Percentiles rank a stretch among this genome's conserved stretches.
phyloP scores from a whole-genome alignment of 192 early-diverging fungal genomes.

The Podila minutissima region DNA sequence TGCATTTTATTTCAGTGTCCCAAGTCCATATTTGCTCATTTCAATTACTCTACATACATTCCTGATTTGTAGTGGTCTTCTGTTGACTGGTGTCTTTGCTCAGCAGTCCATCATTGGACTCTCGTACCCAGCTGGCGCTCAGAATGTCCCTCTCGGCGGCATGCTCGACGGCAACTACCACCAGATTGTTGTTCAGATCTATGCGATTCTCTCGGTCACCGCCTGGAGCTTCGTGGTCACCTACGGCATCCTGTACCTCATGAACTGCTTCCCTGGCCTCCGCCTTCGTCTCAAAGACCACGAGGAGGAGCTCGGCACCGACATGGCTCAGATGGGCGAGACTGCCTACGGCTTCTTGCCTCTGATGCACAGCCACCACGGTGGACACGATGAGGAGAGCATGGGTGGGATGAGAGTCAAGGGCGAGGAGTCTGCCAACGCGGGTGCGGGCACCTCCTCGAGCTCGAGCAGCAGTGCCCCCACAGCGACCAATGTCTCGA shows the following conservation, averaged over 20 bases:
- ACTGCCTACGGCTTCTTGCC: slow-evolving; percentile 63
- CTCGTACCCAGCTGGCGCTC: slow-evolving; percentile 59
- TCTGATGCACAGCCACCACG: slow-evolving; percentile 12
- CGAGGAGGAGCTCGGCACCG: slow-evolving; percentile 77
- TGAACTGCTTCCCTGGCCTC: slow-evolving; percentile 81
- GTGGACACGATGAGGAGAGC: slow-evolving; percentile 21
- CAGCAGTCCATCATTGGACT: slow-evolving; percentile 74
- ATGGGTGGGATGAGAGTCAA: background rate
- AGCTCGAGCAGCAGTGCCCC: slow-evolving; percentile 5
- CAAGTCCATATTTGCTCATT: background rate
- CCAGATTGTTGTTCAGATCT: slow-evolving; percentile 82
- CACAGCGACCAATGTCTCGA: slow-evolving; percentile 8
- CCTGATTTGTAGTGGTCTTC: slow-evolving; percentile 67
- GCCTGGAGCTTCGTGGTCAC: slow-evolving; percentile 84
- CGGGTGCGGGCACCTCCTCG: background rate
- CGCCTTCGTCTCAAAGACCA: slow-evolving; percentile 80
- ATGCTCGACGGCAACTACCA: slow-evolving; percentile 86
- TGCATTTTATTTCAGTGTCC: background rate
- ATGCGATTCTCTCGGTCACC: slow-evolving; percentile 73
- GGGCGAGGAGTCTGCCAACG: background rate
- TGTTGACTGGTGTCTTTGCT: slow-evolving; percentile 91
- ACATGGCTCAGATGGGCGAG: slow-evolving; percentile 90
- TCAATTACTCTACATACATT: slow-evolving; percentile 71
- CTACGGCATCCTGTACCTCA: slow-evolving; percentile 71
- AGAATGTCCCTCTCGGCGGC: slow-evolving; percentile 68